Evolutionary conservation across 1,284 basidiomycete genomes (phyloP).

Genomic region (Puccinia horiana): DNA sequence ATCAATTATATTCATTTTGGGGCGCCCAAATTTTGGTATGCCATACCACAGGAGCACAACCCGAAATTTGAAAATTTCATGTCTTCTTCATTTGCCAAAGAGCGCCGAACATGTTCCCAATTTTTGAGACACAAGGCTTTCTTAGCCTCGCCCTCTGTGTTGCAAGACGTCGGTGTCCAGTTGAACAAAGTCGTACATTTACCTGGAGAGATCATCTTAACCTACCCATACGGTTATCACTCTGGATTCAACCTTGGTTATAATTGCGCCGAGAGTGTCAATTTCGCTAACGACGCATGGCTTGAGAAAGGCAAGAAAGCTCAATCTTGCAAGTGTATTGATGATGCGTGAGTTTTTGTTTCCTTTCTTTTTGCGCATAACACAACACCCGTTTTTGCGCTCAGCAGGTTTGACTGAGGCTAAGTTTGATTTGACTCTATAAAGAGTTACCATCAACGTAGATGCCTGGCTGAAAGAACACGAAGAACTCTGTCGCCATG

Average conservation of each 20-base stretch:
- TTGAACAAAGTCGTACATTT: constrained; percentile 89
- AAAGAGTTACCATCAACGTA: constrained; percentile 85
- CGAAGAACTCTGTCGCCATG: constrained; percentile 50
- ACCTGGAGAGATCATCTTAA: constrained; percentile 90
- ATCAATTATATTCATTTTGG: constrained; percentile 99
- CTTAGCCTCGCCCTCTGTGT: constrained; percentile 80
- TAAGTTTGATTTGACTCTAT: neutral
- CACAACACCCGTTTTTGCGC: too few species aligned
- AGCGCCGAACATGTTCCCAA: constrained; percentile 79
- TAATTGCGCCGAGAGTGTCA: constrained; percentile 97
- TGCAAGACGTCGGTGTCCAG: constrained; percentile 76
- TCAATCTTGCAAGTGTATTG: constrained; percentile 77
- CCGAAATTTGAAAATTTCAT: constrained; percentile 76
- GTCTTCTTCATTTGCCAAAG: constrained; percentile 83
- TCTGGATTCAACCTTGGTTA: constrained; percentile 96
- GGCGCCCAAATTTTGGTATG: constrained; percentile 94
- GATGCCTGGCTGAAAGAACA: constrained; percentile 64
- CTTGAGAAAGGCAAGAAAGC: constrained; percentile 80
- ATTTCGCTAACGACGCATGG: constrained; percentile 96
- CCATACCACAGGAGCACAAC: constrained; percentile 82
- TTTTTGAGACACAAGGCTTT: constrained; percentile 97
- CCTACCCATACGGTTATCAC: constrained; percentile 81
- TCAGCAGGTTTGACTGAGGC: neutral
- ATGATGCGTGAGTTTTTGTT: constrained; percentile 68
- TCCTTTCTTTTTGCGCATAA: neutral